These are phyloP conservation scores for Cercospora nicotianae DNA, from an alignment of 2,329 filamentous ascomycete species.

Conservation along the genomic window DNA sequence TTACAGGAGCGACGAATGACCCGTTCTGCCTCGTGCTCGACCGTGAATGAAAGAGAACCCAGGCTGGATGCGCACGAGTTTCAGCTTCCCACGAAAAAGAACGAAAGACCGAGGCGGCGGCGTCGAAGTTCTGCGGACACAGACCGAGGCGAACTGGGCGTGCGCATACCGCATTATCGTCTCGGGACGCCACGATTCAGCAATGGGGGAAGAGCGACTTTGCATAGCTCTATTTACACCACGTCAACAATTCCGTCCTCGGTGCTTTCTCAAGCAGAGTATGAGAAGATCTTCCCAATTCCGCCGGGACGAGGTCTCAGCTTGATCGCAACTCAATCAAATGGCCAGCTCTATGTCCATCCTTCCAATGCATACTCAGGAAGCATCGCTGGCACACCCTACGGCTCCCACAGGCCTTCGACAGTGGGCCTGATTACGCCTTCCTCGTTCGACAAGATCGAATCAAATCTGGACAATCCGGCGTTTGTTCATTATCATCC, in stretches of 20 bases:
- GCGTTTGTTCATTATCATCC: conserved; percentile 79
- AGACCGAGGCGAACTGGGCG: conserved; percentile 31
- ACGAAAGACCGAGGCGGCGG: conserved; percentile 26
- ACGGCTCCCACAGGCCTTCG: conserved; percentile 17
- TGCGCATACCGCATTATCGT: conserved; percentile 74
- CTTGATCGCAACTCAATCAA: conserved; percentile 21
- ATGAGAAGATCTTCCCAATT: conserved; percentile 46
- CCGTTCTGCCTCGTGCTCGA: conserved; percentile 73
- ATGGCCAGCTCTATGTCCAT: conserved; percentile 24
- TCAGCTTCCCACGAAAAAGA: conserved; percentile 29
- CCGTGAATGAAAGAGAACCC: conserved; percentile 60
- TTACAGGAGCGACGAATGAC: conserved; percentile 38
- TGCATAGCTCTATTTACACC: conserved; percentile 77
- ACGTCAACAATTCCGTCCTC: conserved; percentile 65
- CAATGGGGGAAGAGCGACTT: conserved; percentile 68
- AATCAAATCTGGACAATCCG: conserved; percentile 77
- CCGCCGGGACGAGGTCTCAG: conserved; percentile 37
- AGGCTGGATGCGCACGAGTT: conserved; percentile 33
- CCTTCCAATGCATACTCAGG: conserved; percentile 20
- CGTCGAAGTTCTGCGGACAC: conserved; percentile 35
- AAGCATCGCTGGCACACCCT: conserved; percentile 15
- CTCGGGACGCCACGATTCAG: conserved; percentile 82
- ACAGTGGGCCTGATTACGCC: conserved; percentile 45
- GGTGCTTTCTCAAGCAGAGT: conserved; percentile 50
- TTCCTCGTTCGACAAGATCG: conserved; percentile 78